Evolutionary conservation across 169 alveolate genomes (phyloP).

Genomic region (Plasmodium inui): DNA sequence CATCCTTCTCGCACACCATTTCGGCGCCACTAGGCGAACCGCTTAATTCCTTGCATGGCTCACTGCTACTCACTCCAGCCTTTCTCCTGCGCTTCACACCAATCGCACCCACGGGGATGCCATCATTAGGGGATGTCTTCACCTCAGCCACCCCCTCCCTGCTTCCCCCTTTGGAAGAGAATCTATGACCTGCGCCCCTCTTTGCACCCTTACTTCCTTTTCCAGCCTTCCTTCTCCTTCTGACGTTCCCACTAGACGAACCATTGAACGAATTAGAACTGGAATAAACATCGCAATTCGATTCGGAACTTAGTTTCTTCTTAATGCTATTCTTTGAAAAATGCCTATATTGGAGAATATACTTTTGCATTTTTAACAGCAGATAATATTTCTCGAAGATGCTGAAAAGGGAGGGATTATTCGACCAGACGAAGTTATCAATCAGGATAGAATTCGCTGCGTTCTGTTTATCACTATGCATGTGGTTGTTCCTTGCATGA

Average conservation of each 20-base stretch:
- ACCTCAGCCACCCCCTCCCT: neutral
- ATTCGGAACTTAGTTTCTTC: conserved; percentile 39
- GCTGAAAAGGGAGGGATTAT: conserved; percentile 46
- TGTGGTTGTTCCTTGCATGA: neutral
- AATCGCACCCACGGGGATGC: neutral
- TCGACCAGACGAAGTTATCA: conserved; percentile 54
- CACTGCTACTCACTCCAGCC: neutral
- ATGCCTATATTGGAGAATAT: conserved; percentile 49
- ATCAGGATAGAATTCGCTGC: conserved; percentile 15
- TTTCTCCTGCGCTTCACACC: neutral
- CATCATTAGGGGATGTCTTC: neutral
- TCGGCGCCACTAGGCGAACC: neutral
- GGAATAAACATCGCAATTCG: conserved; percentile 38
- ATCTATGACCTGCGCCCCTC: neutral
- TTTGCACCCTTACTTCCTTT: neutral
- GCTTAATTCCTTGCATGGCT: neutral
- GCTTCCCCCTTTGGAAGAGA: neutral
- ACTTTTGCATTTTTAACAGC: conserved; percentile 60
- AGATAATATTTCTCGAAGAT: conserved; percentile 61
- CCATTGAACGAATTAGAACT: conserved; percentile 22
- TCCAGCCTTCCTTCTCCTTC: neutral
- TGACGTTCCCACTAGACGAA: conserved; percentile 1
- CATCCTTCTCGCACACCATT: neutral
- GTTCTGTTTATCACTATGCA: neutral
- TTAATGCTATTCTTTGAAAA: conserved; percentile 56